A percentile compares a stretch with the other conserved stretches of the same genome.
Evolutionary conservation across 345 rosid species (phyloP).

Genomic region (Camelina sativa): DNA sequence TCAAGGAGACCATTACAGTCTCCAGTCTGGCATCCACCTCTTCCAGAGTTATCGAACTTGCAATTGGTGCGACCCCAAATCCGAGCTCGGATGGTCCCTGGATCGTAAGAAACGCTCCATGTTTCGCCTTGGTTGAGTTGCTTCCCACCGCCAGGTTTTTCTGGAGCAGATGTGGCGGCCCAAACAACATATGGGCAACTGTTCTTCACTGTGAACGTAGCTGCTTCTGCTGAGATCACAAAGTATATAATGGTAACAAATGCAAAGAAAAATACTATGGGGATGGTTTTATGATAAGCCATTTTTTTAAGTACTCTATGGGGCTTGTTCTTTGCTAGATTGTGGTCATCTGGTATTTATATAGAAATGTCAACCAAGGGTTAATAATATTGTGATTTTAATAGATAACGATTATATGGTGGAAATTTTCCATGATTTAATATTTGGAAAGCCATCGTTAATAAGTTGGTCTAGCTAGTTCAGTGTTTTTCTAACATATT

Average conservation of each 20-base stretch:
- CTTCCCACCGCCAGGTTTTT: constrained; percentile 47
- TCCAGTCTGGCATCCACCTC: constrained; percentile 41
- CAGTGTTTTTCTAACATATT: too few species aligned
- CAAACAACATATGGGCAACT: constrained; percentile 48
- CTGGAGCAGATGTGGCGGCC: constrained; percentile 46
- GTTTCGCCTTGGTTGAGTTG: constrained; percentile 41
- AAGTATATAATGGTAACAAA: constrained; percentile 16
- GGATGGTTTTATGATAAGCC: constrained; percentile 22
- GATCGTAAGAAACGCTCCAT: constrained; percentile 36
- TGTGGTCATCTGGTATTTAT: constrained; percentile 4
- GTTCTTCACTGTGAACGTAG: constrained; percentile 38
- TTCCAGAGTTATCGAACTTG: constrained; percentile 39
- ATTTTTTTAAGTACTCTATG: constrained; percentile 12
- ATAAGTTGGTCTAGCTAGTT: background rate
- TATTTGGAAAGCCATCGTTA: background rate
- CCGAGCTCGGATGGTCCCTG: constrained; percentile 40
- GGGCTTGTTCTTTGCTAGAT: constrained; percentile 1
- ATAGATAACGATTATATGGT: background rate
- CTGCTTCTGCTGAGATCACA: constrained; percentile 16
- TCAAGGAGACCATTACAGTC: constrained; percentile 43
- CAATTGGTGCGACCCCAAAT: constrained; percentile 48
- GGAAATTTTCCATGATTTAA: background rate
- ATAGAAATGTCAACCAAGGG: background rate
- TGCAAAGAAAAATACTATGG: constrained; percentile 18
- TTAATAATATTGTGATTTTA: background rate